Evolutionary conservation across 208 protist genomes (phyloP).

Genomic region (Leishmania tropica): DNA sequence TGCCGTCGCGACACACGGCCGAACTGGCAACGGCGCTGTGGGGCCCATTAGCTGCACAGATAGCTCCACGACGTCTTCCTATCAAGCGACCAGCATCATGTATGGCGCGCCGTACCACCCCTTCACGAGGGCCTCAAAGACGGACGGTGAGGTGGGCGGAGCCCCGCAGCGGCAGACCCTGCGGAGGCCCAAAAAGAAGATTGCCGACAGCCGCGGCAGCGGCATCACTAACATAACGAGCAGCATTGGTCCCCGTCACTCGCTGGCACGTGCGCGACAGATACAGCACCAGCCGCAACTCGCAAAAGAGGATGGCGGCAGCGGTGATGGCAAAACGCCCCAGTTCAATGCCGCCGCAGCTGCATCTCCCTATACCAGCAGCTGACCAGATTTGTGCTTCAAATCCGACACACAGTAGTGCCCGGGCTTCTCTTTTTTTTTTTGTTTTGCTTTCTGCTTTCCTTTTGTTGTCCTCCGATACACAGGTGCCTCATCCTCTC

Average conservation of each 20-base stretch:
- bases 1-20: conserved; percentile 8
- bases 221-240: not conserved
- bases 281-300: not conserved
- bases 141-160: not conserved
- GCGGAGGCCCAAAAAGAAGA: conserved; percentile 1
- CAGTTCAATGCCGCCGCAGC: not conserved
- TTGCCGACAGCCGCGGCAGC: not conserved
- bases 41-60: not conserved
- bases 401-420: not conserved
- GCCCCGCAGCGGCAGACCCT: not conserved
- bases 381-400: not conserved
- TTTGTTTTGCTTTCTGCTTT: not conserved
- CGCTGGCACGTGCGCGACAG: not conserved
- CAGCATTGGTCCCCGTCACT: not conserved
- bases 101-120: not conserved
- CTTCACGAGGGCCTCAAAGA: not conserved
- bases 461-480: not conserved
- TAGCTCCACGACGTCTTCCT: conserved; percentile 3
- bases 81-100: not conserved
- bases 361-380: not conserved
- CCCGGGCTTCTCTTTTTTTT: not conserved
- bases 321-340: not conserved
- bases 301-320: not conserved
- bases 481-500: not conserved
- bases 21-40: not conserved